phyloP scores from a whole-genome alignment of 768 basidiomycete genomes.

The Leccinum uliginosum region DNA sequence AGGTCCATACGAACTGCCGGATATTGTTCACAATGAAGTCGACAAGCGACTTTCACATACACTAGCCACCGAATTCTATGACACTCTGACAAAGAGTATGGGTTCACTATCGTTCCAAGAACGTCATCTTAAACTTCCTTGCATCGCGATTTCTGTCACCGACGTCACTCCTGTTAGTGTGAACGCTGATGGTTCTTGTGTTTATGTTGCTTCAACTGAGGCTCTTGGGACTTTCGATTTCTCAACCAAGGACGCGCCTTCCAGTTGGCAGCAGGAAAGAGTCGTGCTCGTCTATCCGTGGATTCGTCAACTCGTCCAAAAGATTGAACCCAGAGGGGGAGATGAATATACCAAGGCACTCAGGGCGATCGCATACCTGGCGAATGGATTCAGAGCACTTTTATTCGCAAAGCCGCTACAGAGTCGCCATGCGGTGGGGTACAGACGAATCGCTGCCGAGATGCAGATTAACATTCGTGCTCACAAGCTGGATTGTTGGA shows the following conservation, averaged over 20 bases:
- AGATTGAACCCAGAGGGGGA: not conserved
- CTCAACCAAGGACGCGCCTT: not conserved
- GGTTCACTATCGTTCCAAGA: not conserved
- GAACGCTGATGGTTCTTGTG: not conserved
- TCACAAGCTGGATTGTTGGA: not conserved
- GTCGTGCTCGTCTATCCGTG: conserved; percentile 11
- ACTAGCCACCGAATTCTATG: not conserved
- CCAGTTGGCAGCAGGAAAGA: not conserved
- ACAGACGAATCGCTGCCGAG: conserved; percentile 19
- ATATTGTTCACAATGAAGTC: not conserved
- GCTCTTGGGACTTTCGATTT: conserved; percentile 2
- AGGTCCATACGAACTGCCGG: not conserved
- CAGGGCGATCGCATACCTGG: conserved; percentile 3
- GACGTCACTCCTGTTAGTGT: not conserved
- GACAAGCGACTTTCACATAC: not conserved
- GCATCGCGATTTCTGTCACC: conserved; percentile 8
- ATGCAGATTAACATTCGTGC: not conserved
- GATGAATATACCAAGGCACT: not conserved
- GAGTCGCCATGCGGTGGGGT: not conserved
- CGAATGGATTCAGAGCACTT: conserved; percentile 7
- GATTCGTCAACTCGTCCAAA: conserved; percentile 3
- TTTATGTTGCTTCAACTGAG: not conserved
- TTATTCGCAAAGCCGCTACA: conserved; percentile 7
- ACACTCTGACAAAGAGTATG: not conserved
- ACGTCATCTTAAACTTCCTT: conserved; percentile 9